phyloP scores from a whole-genome alignment of 2,329 filamentous ascomycete genomes.

The Ramularia collo-cygni region DNA sequence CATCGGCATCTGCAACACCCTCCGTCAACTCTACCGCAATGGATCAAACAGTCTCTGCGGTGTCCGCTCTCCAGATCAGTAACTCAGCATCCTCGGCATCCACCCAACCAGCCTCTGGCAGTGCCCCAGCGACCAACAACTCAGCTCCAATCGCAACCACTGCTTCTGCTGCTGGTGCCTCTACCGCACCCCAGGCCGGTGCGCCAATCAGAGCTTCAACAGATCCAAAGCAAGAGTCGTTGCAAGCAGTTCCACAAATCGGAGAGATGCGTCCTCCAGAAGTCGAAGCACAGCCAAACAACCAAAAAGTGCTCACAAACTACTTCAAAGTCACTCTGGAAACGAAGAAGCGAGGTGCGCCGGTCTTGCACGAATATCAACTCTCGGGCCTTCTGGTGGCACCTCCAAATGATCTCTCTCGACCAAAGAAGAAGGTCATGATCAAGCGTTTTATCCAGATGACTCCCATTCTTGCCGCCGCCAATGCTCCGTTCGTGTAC shows the following conservation, averaged over 20 bases:
- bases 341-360: background rate
- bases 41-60: too few species aligned
- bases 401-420: constrained; percentile 2
- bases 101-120: too few species aligned
- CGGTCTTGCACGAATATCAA: constrained; percentile 14
- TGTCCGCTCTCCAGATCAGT: too few species aligned
- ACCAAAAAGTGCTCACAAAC: constrained; percentile 6
- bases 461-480: constrained; percentile 2
- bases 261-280: background rate
- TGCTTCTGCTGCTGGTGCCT: too few species aligned
- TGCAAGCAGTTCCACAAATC: background rate
- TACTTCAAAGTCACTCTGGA: constrained; percentile 12
- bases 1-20: too few species aligned
- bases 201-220: too few species aligned
- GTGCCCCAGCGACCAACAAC: too few species aligned
- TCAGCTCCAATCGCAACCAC: too few species aligned
- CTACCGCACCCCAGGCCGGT: too few species aligned
- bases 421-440: constrained; percentile 9
- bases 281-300: background rate
- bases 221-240: background rate
- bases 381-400: constrained; percentile 2
- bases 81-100: too few species aligned
- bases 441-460: constrained; percentile 8
- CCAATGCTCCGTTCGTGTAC: constrained; percentile 6
- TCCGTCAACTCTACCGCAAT: too few species aligned